Percentiles rank a stretch among this genome's conserved stretches.
Evolutionary conservation across 345 rosid genomes (phyloP).

Genomic region (Acer yangbiense): DNA sequence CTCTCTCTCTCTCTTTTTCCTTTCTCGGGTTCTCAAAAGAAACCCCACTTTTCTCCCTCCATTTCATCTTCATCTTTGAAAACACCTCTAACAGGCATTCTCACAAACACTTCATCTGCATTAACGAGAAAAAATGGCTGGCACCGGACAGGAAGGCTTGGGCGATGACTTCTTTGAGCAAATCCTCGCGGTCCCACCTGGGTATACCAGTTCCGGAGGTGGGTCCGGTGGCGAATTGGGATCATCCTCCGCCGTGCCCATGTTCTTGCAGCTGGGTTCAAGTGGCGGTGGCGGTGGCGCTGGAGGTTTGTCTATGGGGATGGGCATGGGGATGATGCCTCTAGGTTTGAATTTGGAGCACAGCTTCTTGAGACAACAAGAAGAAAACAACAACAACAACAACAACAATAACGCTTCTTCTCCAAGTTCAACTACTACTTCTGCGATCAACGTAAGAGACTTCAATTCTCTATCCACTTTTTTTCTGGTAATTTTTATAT

Average conservation of each 20-base stretch:
- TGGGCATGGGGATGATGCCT: constrained; percentile 37
- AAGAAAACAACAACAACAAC: constrained; percentile 19
- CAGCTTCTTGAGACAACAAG: constrained; percentile 45
- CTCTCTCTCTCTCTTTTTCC: not conserved
- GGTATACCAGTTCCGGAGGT: constrained; percentile 36
- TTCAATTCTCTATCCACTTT: not conserved
- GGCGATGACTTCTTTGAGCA: constrained; percentile 80
- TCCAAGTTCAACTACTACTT: constrained; percentile 39
- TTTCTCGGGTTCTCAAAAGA: constrained; percentile 21
- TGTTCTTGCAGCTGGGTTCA: constrained; percentile 62
- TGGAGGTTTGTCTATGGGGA: constrained; percentile 30
- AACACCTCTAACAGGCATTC: not conserved
- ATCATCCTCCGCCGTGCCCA: constrained; percentile 35
- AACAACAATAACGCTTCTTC: constrained; percentile 34
- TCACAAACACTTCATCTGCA: not conserved
- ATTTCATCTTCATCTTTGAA: no score
- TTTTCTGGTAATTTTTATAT: not conserved
- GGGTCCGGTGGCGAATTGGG: constrained; percentile 28
- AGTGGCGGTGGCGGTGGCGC: constrained; percentile 23
- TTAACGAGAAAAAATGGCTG: constrained; percentile 40
- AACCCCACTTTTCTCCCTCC: constrained; percentile 11
- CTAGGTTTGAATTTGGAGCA: constrained; percentile 45
- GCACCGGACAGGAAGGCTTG: constrained; percentile 50
- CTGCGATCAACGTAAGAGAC: constrained; percentile 47
- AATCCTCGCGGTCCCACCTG: constrained; percentile 57